phyloP scores from a whole-genome alignment of 2,329 filamentous ascomycete genomes.

The Pseudocercospora fijiensis region DNA sequence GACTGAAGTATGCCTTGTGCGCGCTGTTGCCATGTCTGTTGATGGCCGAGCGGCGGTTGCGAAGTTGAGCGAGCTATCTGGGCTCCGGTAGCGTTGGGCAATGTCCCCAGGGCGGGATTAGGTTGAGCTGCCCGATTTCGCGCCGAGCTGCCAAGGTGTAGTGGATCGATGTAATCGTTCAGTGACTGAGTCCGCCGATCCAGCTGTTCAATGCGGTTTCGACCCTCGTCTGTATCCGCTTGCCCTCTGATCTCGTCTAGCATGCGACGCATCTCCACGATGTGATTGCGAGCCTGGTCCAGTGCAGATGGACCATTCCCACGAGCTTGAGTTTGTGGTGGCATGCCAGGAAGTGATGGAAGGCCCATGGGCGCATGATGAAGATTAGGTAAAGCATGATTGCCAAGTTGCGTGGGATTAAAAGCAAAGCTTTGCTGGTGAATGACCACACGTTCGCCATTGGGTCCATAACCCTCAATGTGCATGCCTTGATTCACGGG shows the following conservation, averaged over 20 bases:
- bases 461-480: conserved; percentile 32
- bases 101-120: not conserved
- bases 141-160: conserved; percentile 15
- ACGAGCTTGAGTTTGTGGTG: conserved; percentile 3
- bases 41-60: not conserved
- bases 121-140: not conserved
- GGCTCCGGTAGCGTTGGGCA: not conserved
- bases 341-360: conserved; percentile 12
- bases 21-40: conserved; percentile 17
- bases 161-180: conserved; percentile 36
- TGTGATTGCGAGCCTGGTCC: conserved; percentile 35
- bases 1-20: conserved; percentile 19
- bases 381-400: not conserved
- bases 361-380: conserved; percentile 10
- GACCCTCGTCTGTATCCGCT: conserved; percentile 26
- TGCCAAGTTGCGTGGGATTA: conserved; percentile 12
- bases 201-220: conserved; percentile 25
- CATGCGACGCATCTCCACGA: conserved; percentile 36
- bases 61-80: not conserved
- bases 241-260: conserved; percentile 31
- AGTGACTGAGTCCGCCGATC: conserved; percentile 29
- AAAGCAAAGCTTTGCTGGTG: conserved; percentile 29
- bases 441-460: conserved; percentile 34
- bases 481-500: conserved; percentile 32
- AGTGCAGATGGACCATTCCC: conserved; percentile 29